Base-by-base conservation (phyloP, 371 early-diverging fungal species). In the Mucor mucedo region DNA sequence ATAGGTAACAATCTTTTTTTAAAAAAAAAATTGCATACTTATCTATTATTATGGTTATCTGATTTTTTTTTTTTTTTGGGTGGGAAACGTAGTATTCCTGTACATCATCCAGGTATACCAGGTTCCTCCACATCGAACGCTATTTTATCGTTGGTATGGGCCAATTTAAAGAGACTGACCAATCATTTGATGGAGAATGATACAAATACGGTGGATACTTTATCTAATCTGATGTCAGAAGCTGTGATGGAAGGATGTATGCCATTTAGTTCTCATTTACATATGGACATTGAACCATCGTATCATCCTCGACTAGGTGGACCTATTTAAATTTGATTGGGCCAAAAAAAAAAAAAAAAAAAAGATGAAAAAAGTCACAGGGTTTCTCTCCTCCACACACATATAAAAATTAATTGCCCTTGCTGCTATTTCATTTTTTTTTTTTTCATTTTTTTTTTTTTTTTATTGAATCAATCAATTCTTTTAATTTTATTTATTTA, bases 211-310 rank as follows among this genome's bases (percentile, higher is more conserved):
- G 59, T 73, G 42, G 81, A 80, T 9, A 76, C 78, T 13, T 55
- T 76, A 3, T 68, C 70, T 28, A 68, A 67, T 2, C 62, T 80
- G 7, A 68, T 78, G 41, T 74, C 81, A 9, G 81, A 80, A 65
- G 81, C 81, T 5, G 62, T 75, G 7, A 55, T 76, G 32, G 81
- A 80, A 62, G 81, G 81, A 0, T 78, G 76, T 50, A 55, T 80
- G 47, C 81, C 81, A 0, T 78, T 80, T 59, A 66, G 76, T 1
- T 76, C 78, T 21, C 81, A 71, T 61, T 59, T 80, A 33, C 78
- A 80, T 58, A 80, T 80, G 81, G 81, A 80, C 11, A 60, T 79
- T 45, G 71, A 65, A 5, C 64, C 63, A 21, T 11, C 49, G 8
- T 48, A 48, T 48, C 49, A 48, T 27, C 14, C 9, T 11, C 10